Evolutionary conservation across 371 early-diverging fungal genomes (phyloP).

Genomic region (Polyrhizophydium stewartii): DNA sequence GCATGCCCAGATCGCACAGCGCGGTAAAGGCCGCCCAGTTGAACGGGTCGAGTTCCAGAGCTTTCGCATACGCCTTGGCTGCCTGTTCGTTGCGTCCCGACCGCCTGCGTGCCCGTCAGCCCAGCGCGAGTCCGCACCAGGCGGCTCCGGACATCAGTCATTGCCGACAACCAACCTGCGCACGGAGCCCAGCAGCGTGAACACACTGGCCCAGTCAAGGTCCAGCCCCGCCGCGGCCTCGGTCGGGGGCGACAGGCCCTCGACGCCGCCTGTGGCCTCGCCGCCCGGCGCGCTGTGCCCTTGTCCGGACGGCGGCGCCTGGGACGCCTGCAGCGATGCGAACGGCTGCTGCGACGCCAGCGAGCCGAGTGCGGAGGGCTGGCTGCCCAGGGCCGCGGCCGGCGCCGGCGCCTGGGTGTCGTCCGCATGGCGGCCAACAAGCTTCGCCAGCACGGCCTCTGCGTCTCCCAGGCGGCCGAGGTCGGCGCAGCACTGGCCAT

Average conservation of each 20-base stretch:
- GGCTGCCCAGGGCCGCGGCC: too few relatives aligned
- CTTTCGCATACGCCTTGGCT: constrained; percentile 31
- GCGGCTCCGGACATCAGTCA: too few relatives aligned
- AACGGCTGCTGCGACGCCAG: too few relatives aligned
- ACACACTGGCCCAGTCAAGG: constrained; percentile 34
- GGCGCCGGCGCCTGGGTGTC: too few relatives aligned
- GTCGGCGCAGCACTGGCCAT: constrained; percentile 39
- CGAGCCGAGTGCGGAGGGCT: too few relatives aligned
- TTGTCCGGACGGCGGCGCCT: too few relatives aligned
- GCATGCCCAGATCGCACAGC: constrained; percentile 52
- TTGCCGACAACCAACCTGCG: constrained; percentile 19
- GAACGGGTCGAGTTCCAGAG: constrained; percentile 51
- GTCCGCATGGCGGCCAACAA: too few relatives aligned
- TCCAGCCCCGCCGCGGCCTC: constrained; percentile 5
- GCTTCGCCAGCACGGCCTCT: too few relatives aligned
- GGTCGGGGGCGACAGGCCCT: constrained; percentile 9
- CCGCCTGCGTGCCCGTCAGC: constrained; percentile 34
- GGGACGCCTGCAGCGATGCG: too few relatives aligned
- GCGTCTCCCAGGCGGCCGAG: constrained; percentile 36
- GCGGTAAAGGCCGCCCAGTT: constrained; percentile 55
- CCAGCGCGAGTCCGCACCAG: too few relatives aligned
- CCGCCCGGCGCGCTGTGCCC: too few relatives aligned
- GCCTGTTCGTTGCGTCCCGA: constrained; percentile 40
- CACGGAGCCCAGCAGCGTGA: constrained; percentile 43
- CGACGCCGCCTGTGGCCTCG: constrained; percentile 10